Conservation (phyloP, 1,284 basidiomycete species). For the Heterobasidion occidentale region DNA sequence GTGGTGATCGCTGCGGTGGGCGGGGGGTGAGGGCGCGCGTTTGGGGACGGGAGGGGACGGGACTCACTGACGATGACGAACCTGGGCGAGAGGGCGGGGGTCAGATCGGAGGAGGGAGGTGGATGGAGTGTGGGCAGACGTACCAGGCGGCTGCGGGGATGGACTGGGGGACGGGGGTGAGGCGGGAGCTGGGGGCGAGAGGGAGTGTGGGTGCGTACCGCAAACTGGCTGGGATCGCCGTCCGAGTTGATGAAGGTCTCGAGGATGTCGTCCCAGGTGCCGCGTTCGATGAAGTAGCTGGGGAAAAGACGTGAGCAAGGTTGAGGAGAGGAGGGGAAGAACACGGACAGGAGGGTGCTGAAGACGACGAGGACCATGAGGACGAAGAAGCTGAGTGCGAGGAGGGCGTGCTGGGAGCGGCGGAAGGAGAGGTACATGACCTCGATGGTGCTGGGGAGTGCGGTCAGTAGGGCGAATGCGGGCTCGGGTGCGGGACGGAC, state of each 20-base stretch:
- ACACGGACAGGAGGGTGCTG: conserved; percentile 70
- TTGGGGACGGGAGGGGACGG: not conserved
- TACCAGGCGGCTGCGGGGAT: conserved; percentile 76
- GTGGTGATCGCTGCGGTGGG: conserved; percentile 64
- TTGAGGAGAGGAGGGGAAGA: not conserved
- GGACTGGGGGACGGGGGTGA: conserved; percentile 32
- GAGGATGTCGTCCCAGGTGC: conserved; percentile 76
- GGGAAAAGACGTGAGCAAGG: not conserved
- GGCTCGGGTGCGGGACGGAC: conserved; percentile 30
- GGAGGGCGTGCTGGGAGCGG: conserved; percentile 77
- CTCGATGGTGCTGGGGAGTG: conserved; percentile 65
- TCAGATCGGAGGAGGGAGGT: conserved; percentile 1
- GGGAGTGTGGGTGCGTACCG: conserved; percentile 31
- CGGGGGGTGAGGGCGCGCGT: not conserved
- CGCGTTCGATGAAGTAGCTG: conserved; percentile 83
- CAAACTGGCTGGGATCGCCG: conserved; percentile 73
- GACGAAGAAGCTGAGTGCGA: conserved; percentile 86
- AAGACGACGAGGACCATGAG: conserved; percentile 80
- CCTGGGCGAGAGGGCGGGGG: conserved; percentile 30
- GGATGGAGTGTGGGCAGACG: conserved; percentile 8
- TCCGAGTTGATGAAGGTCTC: conserved; percentile 78
- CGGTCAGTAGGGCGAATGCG: not conserved
- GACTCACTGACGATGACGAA: conserved; percentile 54
- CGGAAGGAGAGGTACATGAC: conserved; percentile 89
- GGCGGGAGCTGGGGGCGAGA: not conserved